phyloP scores from a whole-genome alignment of 1,284 basidiomycete species.

The Fomitopsis pinicola region DNA sequence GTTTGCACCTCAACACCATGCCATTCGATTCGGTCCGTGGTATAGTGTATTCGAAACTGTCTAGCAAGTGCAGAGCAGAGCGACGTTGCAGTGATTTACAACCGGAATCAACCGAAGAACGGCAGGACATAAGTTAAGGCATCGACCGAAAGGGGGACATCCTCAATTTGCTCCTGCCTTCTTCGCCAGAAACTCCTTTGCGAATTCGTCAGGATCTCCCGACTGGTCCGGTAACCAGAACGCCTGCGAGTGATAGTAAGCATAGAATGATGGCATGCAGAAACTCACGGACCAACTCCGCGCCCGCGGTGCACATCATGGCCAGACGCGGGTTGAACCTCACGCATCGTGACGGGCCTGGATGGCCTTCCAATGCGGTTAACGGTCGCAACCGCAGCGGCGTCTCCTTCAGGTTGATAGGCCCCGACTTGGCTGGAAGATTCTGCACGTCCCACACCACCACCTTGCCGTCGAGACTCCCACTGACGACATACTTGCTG shows the following conservation, averaged over 20 bases:
- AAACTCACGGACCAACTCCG: constrained; percentile 66
- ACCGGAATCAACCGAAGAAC: neutral
- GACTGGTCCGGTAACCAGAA: constrained; percentile 79
- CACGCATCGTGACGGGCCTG: constrained; percentile 80
- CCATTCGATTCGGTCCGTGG: too few species aligned
- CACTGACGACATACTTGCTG: constrained; percentile 80
- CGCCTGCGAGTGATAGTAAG: constrained; percentile 43
- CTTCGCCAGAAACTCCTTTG: constrained; percentile 45
- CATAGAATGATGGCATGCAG: neutral
- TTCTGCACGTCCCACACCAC: constrained; percentile 77
- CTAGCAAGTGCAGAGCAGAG: too few species aligned
- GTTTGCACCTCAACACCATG: neutral
- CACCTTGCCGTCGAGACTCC: constrained; percentile 79
- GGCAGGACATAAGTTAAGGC: neutral
- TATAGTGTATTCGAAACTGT: too few species aligned
- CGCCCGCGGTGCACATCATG: constrained; percentile 87
- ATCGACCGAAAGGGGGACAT: neutral
- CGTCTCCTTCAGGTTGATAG: constrained; percentile 47
- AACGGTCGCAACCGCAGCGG: constrained; percentile 56
- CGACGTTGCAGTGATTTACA: neutral
- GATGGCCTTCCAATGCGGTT: constrained; percentile 66
- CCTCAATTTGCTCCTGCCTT: constrained; percentile 8
- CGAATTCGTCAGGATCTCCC: constrained; percentile 44
- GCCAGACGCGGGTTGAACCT: constrained; percentile 83
- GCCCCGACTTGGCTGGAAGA: constrained; percentile 44